Conservation (phyloP, 257 asterid genomes). For the Echites panduratus region DNA sequence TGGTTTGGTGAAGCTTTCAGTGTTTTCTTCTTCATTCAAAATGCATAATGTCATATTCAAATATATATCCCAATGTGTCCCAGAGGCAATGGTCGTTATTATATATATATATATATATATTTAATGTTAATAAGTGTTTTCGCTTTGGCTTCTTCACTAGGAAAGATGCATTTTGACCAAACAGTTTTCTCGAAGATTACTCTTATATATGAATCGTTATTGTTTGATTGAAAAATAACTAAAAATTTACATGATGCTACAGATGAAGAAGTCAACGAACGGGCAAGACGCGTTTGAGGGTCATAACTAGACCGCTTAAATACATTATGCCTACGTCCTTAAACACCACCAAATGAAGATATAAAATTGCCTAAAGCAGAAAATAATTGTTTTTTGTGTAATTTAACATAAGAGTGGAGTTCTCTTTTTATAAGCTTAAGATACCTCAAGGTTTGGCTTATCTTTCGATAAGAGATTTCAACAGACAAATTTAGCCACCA, state of each 20-base stretch:
- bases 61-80: not conserved
- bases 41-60: not conserved
- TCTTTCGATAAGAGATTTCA: too few relatives aligned
- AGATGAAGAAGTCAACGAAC: slow-evolving; percentile 73
- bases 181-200: not conserved
- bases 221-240: not conserved
- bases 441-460: too few relatives aligned
- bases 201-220: not conserved
- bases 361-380: too few relatives aligned
- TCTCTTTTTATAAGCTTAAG: too few relatives aligned
- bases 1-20: not conserved
- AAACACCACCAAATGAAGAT: too few relatives aligned
- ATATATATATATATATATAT: too few relatives aligned
- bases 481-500: too few relatives aligned
- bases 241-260: slow-evolving; percentile 19
- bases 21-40: not conserved
- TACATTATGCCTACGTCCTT: too few relatives aligned
- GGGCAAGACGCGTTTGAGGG: slow-evolving; percentile 73
- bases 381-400: too few relatives aligned
- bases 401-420: too few relatives aligned
- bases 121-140: too few relatives aligned
- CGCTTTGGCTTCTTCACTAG: not conserved
- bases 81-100: not conserved
- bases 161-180: not conserved
- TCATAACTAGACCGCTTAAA: too few relatives aligned